Evolutionary conservation across 768 basidiomycete genomes (phyloP), one percentile per base, ranked within the genome.

Genomic region (Podaxis mareebaensis): DNA sequence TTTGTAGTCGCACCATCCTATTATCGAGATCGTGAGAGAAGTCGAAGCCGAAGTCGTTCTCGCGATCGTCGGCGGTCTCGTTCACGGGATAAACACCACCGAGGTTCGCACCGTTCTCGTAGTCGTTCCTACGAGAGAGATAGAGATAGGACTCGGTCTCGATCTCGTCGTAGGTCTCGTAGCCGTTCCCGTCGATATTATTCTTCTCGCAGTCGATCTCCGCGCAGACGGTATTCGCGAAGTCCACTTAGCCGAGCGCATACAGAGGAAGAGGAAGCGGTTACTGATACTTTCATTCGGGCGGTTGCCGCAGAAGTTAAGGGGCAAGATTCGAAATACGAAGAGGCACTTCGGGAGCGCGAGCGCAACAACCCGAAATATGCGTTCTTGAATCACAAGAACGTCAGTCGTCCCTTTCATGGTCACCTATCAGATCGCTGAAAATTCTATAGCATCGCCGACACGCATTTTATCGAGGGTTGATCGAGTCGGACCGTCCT

Each of bases 241-340:
- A 88, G 89, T 70, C 87, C 83, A 24, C 75, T 56, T n/a, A 63
- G 71, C 61, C 80, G 75, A 36, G 71, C 72, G 15, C 76, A 75
- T 36, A 69, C 78, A 17, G 85, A 85, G 49, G 89, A 89, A 26
- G 87, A 84, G 2, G 85, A 89, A 26, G 82, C 84, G 17, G 89
- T 93, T 15, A 92, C 91, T 4, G 91, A 95, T 61, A 85, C 84
- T 12, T 96, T 98, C 68, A 89, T 99, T 64, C 83, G 87, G 52
- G 92, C 91, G 13, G 94, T 97, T 4, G 94, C 95, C 20, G 84
- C 84, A 3, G 91, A 94, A 73, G 88, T 97, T 11, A 88, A 87
- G 69, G 89, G 91, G 0, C 91, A 95, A 71, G 95, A 90, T 36
- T 71, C 77, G 4, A 84, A 86, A 58, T 96, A 92, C 67, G 94